These are phyloP conservation scores for Luffa acutangula DNA, from an alignment of 306 rosid genomes.

Conservation along the genomic window DNA sequence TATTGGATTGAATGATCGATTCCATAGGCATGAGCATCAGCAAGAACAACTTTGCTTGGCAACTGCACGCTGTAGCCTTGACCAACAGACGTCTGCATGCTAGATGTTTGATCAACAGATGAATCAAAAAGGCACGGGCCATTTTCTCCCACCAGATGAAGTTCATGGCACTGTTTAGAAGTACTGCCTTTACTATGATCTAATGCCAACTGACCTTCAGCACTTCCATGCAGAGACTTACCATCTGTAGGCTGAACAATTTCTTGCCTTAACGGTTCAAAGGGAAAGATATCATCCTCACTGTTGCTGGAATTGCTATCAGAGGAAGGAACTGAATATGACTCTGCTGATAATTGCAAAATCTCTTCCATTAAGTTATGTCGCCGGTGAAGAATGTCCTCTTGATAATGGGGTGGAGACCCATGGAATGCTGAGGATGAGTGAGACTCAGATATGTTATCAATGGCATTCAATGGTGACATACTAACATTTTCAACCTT, in stretches of 20 bases:
- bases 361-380: slow-evolving; percentile 87
- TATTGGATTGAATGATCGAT: slow-evolving; percentile 16
- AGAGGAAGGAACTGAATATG: slow-evolving; percentile 81
- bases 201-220: slow-evolving; percentile 25
- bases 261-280: slow-evolving; percentile 30
- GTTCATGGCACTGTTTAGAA: slow-evolving; percentile 26
- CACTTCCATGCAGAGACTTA: slow-evolving; percentile 20
- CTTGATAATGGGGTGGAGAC: slow-evolving; percentile 91
- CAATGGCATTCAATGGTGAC: slow-evolving; percentile 43
- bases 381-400: slow-evolving; percentile 86
- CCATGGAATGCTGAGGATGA: slow-evolving; percentile 51
- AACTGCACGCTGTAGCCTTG: slow-evolving; percentile 1
- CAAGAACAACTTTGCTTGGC: slow-evolving; percentile 20
- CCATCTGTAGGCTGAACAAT: slow-evolving; percentile 23
- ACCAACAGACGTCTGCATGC: slow-evolving; percentile 4
- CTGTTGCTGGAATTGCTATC: slow-evolving; percentile 86
- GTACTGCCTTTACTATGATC: slow-evolving; percentile 19
- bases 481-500: slow-evolving; percentile 28
- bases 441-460: slow-evolving; percentile 48
- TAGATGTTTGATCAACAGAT: slow-evolving; percentile 23
- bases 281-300: slow-evolving; percentile 45
- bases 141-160: slow-evolving; percentile 32
- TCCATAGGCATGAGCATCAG: slow-evolving; percentile 22
- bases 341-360: slow-evolving; percentile 79
- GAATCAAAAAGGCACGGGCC: slow-evolving; percentile 23